phyloP scores from a whole-genome alignment of 192 early-diverging fungal genomes.

The Polychytrium aggregatum region DNA sequence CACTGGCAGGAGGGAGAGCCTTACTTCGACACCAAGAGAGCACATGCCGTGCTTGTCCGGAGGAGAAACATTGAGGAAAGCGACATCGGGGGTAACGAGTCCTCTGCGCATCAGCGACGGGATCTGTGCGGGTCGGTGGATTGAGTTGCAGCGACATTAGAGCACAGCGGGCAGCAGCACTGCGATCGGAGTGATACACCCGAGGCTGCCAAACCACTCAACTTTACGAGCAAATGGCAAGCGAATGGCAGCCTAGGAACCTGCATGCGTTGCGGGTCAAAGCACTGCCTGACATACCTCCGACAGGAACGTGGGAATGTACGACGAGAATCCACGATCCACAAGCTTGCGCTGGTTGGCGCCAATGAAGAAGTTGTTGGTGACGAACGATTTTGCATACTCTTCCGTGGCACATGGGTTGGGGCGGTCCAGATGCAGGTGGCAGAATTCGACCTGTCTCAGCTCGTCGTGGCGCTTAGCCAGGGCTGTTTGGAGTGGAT shows the following conservation, averaged over 20 bases:
- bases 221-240: too few relatives aligned
- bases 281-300: too few relatives aligned
- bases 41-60: constrained; percentile 37
- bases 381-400: constrained; percentile 16
- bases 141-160: too few relatives aligned
- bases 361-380: constrained; percentile 39
- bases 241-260: too few relatives aligned
- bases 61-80: constrained; percentile 34
- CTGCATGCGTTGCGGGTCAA: too few relatives aligned
- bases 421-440: constrained; percentile 28
- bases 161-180: too few relatives aligned
- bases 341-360: constrained; percentile 21
- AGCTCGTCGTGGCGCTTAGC: constrained; percentile 17
- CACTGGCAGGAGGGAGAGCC: not conserved
- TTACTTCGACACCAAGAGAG: constrained; percentile 31
- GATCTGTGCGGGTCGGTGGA: too few relatives aligned
- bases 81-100: constrained; percentile 26
- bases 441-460: constrained; percentile 21
- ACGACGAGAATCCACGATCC: constrained; percentile 11
- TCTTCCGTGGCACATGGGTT: too few relatives aligned
- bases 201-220: not conserved
- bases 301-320: constrained; percentile 27
- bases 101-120: constrained; percentile 19
- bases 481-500: constrained; percentile 11
- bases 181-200: not conserved